A percentile compares a stretch with the other conserved stretches of the same genome.
phyloP scores from a whole-genome alignment of 768 basidiomycete genomes.

The Brasilioporus rufonigricans region DNA sequence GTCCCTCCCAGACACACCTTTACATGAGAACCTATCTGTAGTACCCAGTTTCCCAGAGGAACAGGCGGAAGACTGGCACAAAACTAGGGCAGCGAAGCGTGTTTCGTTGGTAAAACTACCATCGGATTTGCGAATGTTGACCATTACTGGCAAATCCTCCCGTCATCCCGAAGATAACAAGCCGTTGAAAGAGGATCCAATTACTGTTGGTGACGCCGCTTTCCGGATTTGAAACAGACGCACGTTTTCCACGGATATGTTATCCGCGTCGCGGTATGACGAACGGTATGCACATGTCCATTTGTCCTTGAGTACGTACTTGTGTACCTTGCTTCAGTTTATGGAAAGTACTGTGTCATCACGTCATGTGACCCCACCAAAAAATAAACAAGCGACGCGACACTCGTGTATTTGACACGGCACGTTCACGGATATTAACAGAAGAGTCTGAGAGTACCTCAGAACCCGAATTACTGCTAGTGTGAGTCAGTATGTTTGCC shows the following conservation, averaged over 20 bases:
- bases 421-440: not conserved
- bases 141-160: constrained; percentile 18
- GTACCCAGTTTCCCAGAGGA: constrained; percentile 52
- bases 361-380: not conserved
- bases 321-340: constrained; percentile 9
- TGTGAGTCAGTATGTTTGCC: not conserved
- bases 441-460: not conserved
- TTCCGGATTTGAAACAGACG: constrained; percentile 1
- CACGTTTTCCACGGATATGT: constrained; percentile 7
- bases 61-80: constrained; percentile 86
- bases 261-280: not conserved
- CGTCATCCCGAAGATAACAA: not conserved
- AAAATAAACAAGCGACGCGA: not conserved
- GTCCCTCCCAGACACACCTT: constrained; percentile 19
- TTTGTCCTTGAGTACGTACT: not conserved
- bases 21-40: constrained; percentile 47
- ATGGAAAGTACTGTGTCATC: constrained; percentile 1
- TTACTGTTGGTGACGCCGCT: not conserved
- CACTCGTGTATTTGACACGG: not conserved
- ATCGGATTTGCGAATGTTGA: constrained; percentile 41
- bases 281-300: constrained; percentile 4
- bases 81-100: constrained; percentile 79
- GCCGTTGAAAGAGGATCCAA: constrained; percentile 10
- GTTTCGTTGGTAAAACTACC: constrained; percentile 80
- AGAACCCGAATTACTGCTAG: not conserved